Base-by-base conservation (phyloP, 2,329 filamentous ascomycete genomes). In the Fusarium paranaense region DNA sequence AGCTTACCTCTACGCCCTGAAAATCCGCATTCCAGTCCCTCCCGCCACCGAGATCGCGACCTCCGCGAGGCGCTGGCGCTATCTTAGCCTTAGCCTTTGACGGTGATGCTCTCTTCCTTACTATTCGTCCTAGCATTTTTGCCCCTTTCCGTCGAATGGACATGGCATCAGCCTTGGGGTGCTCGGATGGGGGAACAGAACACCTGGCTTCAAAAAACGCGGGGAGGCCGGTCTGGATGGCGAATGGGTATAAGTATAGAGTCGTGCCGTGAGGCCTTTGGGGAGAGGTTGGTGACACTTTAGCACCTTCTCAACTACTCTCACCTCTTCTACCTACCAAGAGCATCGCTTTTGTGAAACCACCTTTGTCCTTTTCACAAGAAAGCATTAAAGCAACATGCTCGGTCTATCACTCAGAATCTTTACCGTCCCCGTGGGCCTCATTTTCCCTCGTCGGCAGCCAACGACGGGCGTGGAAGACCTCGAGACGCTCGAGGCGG, bases 371-470 rank as follows among this genome's bases (percentile, higher is more conserved):
- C 13, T 35, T 35, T 35, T 35, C 33, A 35, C 33, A 35, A 18
- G 1, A 9, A n/a, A 22, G 1, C 6, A 42, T 18, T 33, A 6
- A 27, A 32, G n/a, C 8, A 73, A 18, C 13, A 79, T 79, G 77
- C 64, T 79, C 52, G 76, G 76, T 5, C 18, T 79, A 8, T 68
- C 60, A 8, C 69, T 76, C 22, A 45, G 66, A 10, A 40, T 69
- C 16, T 77, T 77, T 16, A 54, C 70, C 45, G 70, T 72, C 54
- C 75, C 76, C 40, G 56, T 76, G 10, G 75, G 71, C 37, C 45
- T 72, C 7, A 58, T 62, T 13, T 75, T 71, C 20, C 65, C 74
- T 13, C 76, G 73, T 40, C 71, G 76, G 6, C 69, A 68, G n/a
- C 67, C 74, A 40, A 66, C 66, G 45, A 50, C 70, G 3, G 70